Evolutionary conservation across 495 filamentous ascomycete species (phyloP).

Genomic region (Hypoxylon lenormandii): DNA sequence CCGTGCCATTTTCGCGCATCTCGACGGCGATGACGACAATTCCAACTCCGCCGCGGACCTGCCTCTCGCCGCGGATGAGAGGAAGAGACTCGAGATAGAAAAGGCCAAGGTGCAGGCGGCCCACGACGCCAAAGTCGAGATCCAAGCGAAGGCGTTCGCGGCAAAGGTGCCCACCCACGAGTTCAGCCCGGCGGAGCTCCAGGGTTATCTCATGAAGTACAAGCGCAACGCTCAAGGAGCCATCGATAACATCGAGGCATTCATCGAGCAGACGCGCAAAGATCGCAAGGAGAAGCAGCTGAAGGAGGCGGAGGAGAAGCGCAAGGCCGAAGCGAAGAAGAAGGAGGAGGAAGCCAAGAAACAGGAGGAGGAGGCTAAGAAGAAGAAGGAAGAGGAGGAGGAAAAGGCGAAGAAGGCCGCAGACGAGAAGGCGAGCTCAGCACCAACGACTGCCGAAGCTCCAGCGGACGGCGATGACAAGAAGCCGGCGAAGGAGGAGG

Average conservation of each 20-base stretch:
- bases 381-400: constrained; percentile 43
- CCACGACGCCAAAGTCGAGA: constrained; percentile 50
- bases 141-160: constrained; percentile 69
- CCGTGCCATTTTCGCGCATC: constrained; percentile 60
- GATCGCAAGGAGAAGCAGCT: constrained; percentile 69
- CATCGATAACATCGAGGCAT: constrained; percentile 66
- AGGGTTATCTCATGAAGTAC: constrained; percentile 77
- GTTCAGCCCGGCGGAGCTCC: constrained; percentile 81
- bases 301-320: constrained; percentile 60
- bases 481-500: constrained; percentile 25
- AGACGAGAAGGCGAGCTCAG: constrained; percentile 52
- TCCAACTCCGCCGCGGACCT: constrained; percentile 20
- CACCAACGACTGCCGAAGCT: constrained; percentile 10
- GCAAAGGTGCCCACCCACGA: constrained; percentile 69
- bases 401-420: constrained; percentile 35
- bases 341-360: constrained; percentile 53
- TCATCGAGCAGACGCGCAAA: constrained; percentile 68
- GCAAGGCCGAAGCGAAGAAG: constrained; percentile 54
- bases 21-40: constrained; percentile 57
- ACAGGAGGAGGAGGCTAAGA: constrained; percentile 47
- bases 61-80: constrained; percentile 46
- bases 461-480: constrained; percentile 10
- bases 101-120: constrained; percentile 55
- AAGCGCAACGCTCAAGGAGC: constrained; percentile 72
- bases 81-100: constrained; percentile 52